Conservation (phyloP, 495 filamentous ascomycete species). For the Podospora anserina region DNA sequence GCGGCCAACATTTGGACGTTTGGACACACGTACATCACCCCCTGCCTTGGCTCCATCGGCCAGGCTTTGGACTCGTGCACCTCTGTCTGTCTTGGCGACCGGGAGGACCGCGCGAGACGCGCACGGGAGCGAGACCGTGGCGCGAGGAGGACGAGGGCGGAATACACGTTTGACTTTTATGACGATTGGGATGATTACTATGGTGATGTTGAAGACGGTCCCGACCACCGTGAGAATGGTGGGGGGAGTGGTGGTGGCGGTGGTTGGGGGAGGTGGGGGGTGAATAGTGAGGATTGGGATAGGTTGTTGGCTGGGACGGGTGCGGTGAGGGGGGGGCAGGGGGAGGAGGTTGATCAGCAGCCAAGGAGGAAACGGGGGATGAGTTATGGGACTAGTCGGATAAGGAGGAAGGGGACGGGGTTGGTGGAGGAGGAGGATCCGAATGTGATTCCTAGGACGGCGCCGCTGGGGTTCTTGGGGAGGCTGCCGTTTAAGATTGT, state of each 20-base stretch:
- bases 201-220: conserved; percentile 22
- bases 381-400: conserved; percentile 77
- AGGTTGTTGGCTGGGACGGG: conserved; percentile 76
- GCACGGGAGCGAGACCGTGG: conserved; percentile 53
- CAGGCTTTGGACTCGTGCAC: conserved; percentile 67
- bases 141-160: conserved; percentile 59
- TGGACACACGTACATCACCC: conserved; percentile 76
- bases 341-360: conserved; percentile 54
- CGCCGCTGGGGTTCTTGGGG: conserved; percentile 79
- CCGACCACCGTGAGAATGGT: conserved; percentile 55
- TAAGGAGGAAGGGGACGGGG: conserved; percentile 62
- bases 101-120: conserved; percentile 70
- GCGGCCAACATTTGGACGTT: conserved; percentile 87
- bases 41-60: conserved; percentile 67
- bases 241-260: conserved; percentile 37
- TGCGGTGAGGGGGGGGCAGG: conserved; percentile 35
- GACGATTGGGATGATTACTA: conserved; percentile 89
- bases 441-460: conserved; percentile 86
- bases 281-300: conserved; percentile 83
- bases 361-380: conserved; percentile 74
- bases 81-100: conserved; percentile 65
- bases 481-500: conserved; percentile 83
- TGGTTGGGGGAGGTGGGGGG: conserved; percentile 49
- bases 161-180: conserved; percentile 94
- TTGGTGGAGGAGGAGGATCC: conserved; percentile 62